Evolutionary conservation across 192 early-diverging fungal species (phyloP), one percentile per base, ranked within the genome.

Genomic region (Gryganskiella cystojenkinii): DNA sequence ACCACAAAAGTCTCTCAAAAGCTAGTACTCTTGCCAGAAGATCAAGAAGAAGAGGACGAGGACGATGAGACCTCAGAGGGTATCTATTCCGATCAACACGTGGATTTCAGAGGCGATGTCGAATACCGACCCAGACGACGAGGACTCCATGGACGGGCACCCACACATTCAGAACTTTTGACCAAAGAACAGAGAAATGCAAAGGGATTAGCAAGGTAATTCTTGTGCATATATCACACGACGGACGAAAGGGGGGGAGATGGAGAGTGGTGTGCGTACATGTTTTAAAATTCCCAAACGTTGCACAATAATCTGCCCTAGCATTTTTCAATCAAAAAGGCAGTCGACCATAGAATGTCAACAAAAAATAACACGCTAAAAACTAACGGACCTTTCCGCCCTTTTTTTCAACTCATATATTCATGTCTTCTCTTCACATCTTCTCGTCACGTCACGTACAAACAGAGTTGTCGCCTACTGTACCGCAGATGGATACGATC

Each of bases 1-100:
- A 97, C 92, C 15, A 94, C 94, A 50, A 97, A 97, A 70, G 89
- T 90, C 28, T 93, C 94, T 11, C 93, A 95, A 78, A 97, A 96
- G 84, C 84, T 97, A 11, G 92, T 94, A 8, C 82, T 97, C 28
- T 85, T 97, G 30, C 95, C 95, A 13, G 80, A 81, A 56, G 74
- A 80, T 37, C 68, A 59, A 33, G 71, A 80, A 22, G 52, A 61
- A 19, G 64, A 71, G 4, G 61, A 76, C 19, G 74, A 80, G 31
- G 67, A 70, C 28, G 63, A 59, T 3, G 79, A 70, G 0, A 9
- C 53, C 22, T 27, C 42, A n/a, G 70, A 71, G 1, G 28, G 56
- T 3, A 13, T 37, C n/a, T 69, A 54, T 51, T 44, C 47, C 9
- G 74, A 72, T 34, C 47, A 42, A 9, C 50, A 56, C 14, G n/a